Conservation (phyloP, 163 green algal species). For the Smithsoniella earleae region DNA sequence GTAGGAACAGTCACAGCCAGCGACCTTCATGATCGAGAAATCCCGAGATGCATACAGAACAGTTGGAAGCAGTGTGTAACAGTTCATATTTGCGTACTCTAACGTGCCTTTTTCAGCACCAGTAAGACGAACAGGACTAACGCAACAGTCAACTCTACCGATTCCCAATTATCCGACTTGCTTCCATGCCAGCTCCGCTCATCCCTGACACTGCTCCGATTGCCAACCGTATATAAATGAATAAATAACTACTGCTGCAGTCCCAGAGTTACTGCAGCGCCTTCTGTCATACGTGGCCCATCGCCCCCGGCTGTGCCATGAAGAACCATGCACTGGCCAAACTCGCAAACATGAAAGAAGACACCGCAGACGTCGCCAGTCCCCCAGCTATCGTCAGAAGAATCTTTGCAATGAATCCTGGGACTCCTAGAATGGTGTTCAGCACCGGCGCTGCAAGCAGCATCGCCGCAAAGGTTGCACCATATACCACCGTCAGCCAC, state of each 20-base stretch:
- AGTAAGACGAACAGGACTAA: too few relatives aligned
- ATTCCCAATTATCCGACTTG: background rate
- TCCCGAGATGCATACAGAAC: too few relatives aligned
- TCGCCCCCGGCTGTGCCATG: background rate
- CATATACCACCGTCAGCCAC: background rate
- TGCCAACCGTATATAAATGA: background rate
- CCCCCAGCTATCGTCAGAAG: conserved; percentile 1
- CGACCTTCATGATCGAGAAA: too few relatives aligned
- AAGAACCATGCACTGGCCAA: background rate
- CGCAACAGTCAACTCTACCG: background rate
- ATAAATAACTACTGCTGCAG: too few relatives aligned
- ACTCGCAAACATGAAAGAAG: background rate
- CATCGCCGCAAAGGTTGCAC: background rate
- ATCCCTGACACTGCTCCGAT: too few relatives aligned
- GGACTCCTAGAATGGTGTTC: conserved; percentile 16
- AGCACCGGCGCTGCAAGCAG: background rate
- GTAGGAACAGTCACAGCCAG: too few relatives aligned
- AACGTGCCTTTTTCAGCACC: too few relatives aligned
- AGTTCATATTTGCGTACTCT: too few relatives aligned
- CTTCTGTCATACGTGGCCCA: background rate
- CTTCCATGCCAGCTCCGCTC: background rate
- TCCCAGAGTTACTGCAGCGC: too few relatives aligned
- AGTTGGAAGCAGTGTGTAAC: too few relatives aligned
- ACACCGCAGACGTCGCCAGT: background rate
- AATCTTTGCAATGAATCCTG: conserved; percentile 22